These are phyloP conservation scores for Suhomyces bokatorum DNA, from an alignment of 1,139 yeast species.

Conservation along the genomic window DNA sequence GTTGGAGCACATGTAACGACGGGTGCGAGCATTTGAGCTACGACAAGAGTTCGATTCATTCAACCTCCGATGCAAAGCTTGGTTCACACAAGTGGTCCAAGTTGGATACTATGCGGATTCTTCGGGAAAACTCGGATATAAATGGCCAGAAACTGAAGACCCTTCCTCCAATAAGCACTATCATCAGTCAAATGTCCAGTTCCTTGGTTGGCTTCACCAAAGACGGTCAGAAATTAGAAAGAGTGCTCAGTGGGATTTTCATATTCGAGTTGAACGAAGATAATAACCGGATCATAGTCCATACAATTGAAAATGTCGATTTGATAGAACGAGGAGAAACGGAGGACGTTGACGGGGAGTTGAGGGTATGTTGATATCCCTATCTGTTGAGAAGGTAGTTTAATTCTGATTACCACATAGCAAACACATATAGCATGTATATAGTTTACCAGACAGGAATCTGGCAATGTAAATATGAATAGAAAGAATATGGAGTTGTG, in stretches of 20 bases:
- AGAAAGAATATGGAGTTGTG: neutral
- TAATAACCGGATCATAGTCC: slow-evolving; percentile 62
- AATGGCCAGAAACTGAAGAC: slow-evolving; percentile 11
- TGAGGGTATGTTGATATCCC: slow-evolving; percentile 29
- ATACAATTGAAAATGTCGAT: slow-evolving; percentile 76
- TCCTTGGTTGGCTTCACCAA: slow-evolving; percentile 36
- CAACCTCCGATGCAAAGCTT: slow-evolving; percentile 41
- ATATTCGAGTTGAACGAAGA: slow-evolving; percentile 67
- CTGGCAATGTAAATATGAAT: slow-evolving; percentile 1
- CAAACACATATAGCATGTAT: neutral
- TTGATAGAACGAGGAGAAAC: slow-evolving; percentile 50
- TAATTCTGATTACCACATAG: too few relatives aligned
- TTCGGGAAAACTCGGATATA: slow-evolving; percentile 12
- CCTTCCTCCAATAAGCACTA: slow-evolving; percentile 25
- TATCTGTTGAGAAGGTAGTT: too few relatives aligned
- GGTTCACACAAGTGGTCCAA: slow-evolving; percentile 44
- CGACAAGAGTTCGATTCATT: slow-evolving; percentile 18
- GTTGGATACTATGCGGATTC: slow-evolving; percentile 30
- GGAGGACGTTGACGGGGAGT: slow-evolving; percentile 29
- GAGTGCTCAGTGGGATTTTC: slow-evolving; percentile 68
- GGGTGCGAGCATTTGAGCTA: slow-evolving; percentile 47
- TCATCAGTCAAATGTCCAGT: slow-evolving; percentile 30
- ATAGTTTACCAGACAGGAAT: slow-evolving; percentile 3
- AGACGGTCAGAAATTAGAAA: slow-evolving; percentile 38
- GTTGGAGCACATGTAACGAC: slow-evolving; percentile 64